Evolutionary conservation across 2,329 filamentous ascomycete species (phyloP), one percentile per base, ranked within the genome.

Genomic region (Thelonectria rubi): DNA sequence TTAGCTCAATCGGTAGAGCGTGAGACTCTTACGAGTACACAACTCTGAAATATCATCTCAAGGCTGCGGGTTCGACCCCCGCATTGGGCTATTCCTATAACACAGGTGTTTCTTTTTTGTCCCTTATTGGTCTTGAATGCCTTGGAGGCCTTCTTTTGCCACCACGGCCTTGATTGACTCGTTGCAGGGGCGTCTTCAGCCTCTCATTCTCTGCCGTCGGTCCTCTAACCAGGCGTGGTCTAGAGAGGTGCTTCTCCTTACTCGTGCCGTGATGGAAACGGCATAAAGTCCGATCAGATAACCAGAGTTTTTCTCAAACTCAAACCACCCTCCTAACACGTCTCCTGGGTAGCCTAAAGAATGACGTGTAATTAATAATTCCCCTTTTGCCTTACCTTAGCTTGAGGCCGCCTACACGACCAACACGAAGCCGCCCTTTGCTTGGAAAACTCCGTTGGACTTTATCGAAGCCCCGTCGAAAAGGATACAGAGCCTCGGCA

Each of bases 391-490:
- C 14, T n/a, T n/a, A n/a, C 37, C 12, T 37, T 30, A 30, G 26
- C 10, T 8, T 30, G 26, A 30, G 26, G 26, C 4, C 26, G 26
- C 26, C 8, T 30, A 30, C 26, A 30, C 26, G 26, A 30, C 26
- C 26, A 30, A 30, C 26, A 8, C 26, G 26, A 30, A 30, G 7
- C 26, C 26, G 7, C 26, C 26, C 10, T 8, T 7, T 21, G 21
- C 30, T 24, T 18, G 9, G 30, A 30, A 56, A 56, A 56, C 54
- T 21, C 54, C 54, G 54, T 50, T 50, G 54, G 54, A 56, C 54
- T 49, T 56, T 56, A 26, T 26, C 15, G 17, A 18, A 3, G n/a
- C 48, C 7, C 42, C 17, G 11, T 32, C 42, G 20, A 5, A 58
- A 55, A 40, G 10, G 18, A 8, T 20, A 5, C 42, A 26, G 46